Base-by-base conservation (phyloP, 108 stramenopile species). In the Skeletonema potamos region DNA sequence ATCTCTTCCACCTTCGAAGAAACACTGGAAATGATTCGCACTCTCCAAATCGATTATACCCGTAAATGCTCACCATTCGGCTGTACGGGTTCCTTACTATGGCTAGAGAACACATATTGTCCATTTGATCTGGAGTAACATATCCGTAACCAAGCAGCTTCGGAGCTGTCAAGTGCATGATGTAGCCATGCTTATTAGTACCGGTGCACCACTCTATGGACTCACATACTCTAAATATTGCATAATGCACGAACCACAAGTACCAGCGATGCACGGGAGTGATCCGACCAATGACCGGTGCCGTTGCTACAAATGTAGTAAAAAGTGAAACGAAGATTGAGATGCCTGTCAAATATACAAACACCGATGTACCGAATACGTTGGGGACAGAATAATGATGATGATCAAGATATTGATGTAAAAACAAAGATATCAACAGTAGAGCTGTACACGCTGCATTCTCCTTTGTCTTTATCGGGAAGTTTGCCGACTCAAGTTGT, bases 1-100 rank as follows among this genome's bases (percentile, higher is more conserved):
- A 58, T 10, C 58, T 32, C n/a, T 80, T 63, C 87, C 87, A 88
- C 41, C 73, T 34, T 33, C 58, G 36, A 6, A 86, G 63, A 65
- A 88, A 88, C 34, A 64, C 36, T 26, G 66, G 56, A 73, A 88
- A 88, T 28, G 72, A 62, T 63, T 88, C 87, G 5, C 24, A 13
- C 17, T 76, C 58, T 2, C 85, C 83, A 62, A 85, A 88, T 10
- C 83, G 75, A 57, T 88, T 88, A 73, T 88, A 88, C 24, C 72
- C 81, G 55, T 88, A 88, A 26, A 88, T 79, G 72, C 69, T 72
- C 8, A 89, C 84, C 86, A 89, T 89, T 44, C 86, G 77, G 18
- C 70, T 68, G 62, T 89, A 89, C 1, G 86, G 88, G 59, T 89
- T 86, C n/a, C 87, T 66, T 8, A 88, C 83, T 37, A 88, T 82